Evolutionary conservation across 768 basidiomycete species (phyloP).

Genomic region (Suillus cothurnatus): DNA sequence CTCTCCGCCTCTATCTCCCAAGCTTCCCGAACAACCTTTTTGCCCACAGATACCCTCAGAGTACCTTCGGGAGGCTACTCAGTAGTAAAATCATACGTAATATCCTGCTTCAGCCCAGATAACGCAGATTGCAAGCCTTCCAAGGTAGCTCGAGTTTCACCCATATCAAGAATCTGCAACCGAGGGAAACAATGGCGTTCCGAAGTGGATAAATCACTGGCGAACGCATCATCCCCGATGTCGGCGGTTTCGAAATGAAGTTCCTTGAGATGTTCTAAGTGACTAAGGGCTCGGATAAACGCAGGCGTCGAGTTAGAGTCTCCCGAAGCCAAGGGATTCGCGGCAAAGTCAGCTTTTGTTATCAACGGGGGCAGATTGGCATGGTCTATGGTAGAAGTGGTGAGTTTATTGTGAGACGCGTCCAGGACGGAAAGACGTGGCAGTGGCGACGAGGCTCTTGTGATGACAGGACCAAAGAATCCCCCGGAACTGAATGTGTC

Average conservation of each 20-base stretch:
- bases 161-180: constrained; percentile 62
- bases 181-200: constrained; percentile 45
- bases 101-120: constrained; percentile 46
- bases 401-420: constrained; percentile 67
- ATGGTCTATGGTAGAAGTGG: constrained; percentile 55
- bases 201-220: constrained; percentile 26
- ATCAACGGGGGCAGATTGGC: constrained; percentile 53
- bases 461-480: constrained; percentile 66
- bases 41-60: constrained; percentile 64
- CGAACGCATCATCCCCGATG: constrained; percentile 63
- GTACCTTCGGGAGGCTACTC: constrained; percentile 57
- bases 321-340: constrained; percentile 59
- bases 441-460: constrained; percentile 62
- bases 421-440: constrained; percentile 68
- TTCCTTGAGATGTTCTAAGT: constrained; percentile 56
- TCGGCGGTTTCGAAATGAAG: constrained; percentile 57
- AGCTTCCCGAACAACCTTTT: constrained; percentile 67
- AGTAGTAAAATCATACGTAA: constrained; percentile 56
- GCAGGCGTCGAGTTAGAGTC: constrained; percentile 23
- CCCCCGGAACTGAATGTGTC: constrained; percentile 43
- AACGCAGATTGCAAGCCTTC: constrained; percentile 50
- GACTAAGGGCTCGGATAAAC: constrained; percentile 49
- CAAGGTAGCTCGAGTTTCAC: constrained; percentile 59
- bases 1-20: constrained; percentile 82
- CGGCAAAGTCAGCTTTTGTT: constrained; percentile 62